phyloP scores from a whole-genome alignment of 768 basidiomycete genomes.

The Sarcomyxa edulis region DNA sequence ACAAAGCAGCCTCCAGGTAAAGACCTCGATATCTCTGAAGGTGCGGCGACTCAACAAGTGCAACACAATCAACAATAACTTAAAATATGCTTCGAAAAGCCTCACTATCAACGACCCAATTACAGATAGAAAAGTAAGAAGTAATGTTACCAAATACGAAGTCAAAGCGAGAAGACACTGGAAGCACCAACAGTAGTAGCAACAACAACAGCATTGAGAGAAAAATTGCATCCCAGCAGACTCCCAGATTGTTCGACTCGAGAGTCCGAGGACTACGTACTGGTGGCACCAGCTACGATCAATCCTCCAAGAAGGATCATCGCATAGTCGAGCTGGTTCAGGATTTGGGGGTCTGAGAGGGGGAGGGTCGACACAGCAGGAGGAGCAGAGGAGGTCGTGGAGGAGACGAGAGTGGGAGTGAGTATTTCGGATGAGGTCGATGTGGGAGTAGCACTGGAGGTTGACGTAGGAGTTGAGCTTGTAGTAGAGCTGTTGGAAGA shows the following conservation, averaged over 20 bases:
- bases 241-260: not conserved
- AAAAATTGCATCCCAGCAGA: not conserved
- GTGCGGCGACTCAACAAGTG: no score
- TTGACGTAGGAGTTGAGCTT: constrained; percentile 5
- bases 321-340: constrained; percentile 7
- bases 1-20: no score
- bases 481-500: constrained; percentile 1
- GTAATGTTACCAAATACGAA: no score
- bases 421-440: constrained; percentile 4
- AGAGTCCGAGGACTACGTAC: no score
- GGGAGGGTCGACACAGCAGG: not conserved
- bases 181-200: not conserved
- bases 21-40: no score
- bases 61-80: no score
- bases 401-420: constrained; percentile 3
- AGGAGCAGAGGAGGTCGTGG: not conserved
- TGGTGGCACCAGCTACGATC: constrained; percentile 1
- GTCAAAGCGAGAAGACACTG: no score
- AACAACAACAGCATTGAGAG: not conserved
- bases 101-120: no score
- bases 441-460: constrained; percentile 4
- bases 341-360: constrained; percentile 2
- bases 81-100: no score
- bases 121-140: no score
- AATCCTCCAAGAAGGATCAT: constrained; percentile 6